Evolutionary conservation across 345 rosid species (phyloP), one percentile per base, ranked within the genome.

Genomic region (Pistacia vera): DNA sequence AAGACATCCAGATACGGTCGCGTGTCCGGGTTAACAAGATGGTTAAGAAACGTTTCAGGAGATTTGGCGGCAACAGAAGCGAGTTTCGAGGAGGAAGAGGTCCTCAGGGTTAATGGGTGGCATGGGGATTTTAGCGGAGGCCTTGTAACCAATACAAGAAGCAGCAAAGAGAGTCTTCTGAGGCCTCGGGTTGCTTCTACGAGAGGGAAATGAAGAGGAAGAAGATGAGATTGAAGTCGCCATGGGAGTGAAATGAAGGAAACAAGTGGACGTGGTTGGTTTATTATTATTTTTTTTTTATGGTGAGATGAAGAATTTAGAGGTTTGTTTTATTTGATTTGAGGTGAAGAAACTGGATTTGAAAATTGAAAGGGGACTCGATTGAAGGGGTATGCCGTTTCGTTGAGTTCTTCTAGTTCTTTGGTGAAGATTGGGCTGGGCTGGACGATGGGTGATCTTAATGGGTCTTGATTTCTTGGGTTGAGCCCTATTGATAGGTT

Each of bases 91-190:
- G 5, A 93, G 87, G 67, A 93, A 93, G 4, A 93, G 91, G 83
- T 91, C 99, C 16, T 88, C 89, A 28, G 97, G 94, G 88, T 95
- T 88, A 3, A 88, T 2, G 1, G 95, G 94, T 46, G 97, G 90
- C 81, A 84, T 80, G 22, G 92, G 94, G 75, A 91, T 86, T 77
- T 83, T 85, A 18, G 92, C 85, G 3, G 95, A 75, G 67, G 70
- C 71, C 83, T 66, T 79, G 59, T 82, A 83, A 65, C 80, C 74
- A 71, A 84, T 66, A 55, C 87, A 84, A 38, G 77, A 84, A 41
- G 75, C 46, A 78, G 73, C 87, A 67, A 49, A 73, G 56, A 82
- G 76, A 73, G 46, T 41, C 80, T 73, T 85, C 59, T 81, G 48
- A 72, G 46, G 46, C 46, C 58, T 71, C 69, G 78, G 17, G 13